Percentiles rank a stretch among this genome's conserved stretches.
Conservation (phyloP, 768 basidiomycete species). For the Nevesoporus exiguus region DNA sequence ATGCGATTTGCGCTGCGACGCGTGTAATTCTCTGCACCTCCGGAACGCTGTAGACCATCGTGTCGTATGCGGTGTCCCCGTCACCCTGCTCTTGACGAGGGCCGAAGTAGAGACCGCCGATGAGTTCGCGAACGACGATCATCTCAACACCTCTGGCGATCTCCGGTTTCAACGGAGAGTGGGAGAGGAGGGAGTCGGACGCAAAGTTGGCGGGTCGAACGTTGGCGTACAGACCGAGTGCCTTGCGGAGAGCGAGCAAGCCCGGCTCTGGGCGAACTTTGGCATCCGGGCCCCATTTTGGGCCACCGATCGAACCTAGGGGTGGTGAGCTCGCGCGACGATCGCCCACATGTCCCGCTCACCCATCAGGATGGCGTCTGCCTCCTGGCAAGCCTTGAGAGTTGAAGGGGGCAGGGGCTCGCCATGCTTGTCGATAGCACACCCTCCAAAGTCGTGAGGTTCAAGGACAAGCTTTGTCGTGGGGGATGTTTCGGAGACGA, state of each 20-base stretch:
- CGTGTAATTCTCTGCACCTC: slow-evolving; percentile 95
- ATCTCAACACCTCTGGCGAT: slow-evolving; percentile 83
- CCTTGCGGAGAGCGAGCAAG: slow-evolving; percentile 83
- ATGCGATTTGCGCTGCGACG: slow-evolving; percentile 90
- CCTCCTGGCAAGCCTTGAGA: slow-evolving; percentile 82
- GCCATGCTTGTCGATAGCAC: slow-evolving; percentile 86
- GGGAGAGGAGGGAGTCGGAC: slow-evolving; percentile 79
- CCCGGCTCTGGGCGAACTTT: slow-evolving; percentile 93
- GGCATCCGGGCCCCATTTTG: slow-evolving; percentile 92
- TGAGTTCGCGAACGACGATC: slow-evolving; percentile 94
- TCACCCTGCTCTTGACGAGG: slow-evolving; percentile 82
- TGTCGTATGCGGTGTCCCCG: slow-evolving; percentile 80
- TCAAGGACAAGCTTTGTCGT: slow-evolving; percentile 74
- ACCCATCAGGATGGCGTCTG: slow-evolving; percentile 97
- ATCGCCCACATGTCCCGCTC: slow-evolving; percentile 16
- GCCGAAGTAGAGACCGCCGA: slow-evolving; percentile 96
- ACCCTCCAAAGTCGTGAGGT: slow-evolving; percentile 82
- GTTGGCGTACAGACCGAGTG: slow-evolving; percentile 94
- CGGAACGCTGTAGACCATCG: slow-evolving; percentile 84
- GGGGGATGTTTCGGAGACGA: slow-evolving; percentile 56
- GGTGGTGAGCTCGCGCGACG: not conserved
- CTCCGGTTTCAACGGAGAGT: slow-evolving; percentile 86
- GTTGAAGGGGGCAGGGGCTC: slow-evolving; percentile 83
- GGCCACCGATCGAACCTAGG: slow-evolving; percentile 94
- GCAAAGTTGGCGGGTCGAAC: slow-evolving; percentile 96